phyloP scores from a whole-genome alignment of 331 rosid genomes.

The Rhamnella rubrinervis region DNA sequence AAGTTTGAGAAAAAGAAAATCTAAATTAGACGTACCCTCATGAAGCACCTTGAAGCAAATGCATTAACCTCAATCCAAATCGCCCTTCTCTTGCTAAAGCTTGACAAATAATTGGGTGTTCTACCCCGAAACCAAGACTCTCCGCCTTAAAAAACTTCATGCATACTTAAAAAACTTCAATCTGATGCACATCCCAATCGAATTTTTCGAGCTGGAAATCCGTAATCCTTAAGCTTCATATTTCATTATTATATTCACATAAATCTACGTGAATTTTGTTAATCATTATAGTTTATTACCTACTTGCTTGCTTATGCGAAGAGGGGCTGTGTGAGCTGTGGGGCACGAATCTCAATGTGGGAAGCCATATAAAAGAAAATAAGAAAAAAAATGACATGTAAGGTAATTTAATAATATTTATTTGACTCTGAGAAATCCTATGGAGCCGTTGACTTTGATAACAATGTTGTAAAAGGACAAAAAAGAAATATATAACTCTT shows the following conservation, averaged over 20 bases:
- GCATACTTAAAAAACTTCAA: not conserved
- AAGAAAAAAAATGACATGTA: not conserved
- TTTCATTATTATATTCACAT: not conserved
- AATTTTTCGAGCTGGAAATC: slow-evolving; percentile 33
- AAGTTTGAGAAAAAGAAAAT: not conserved
- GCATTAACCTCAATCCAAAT: slow-evolving; percentile 32
- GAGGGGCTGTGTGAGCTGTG: not conserved
- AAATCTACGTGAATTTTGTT: slow-evolving; percentile 12
- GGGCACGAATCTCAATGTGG: slow-evolving; percentile 36
- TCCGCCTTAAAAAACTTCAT: slow-evolving; percentile 1
- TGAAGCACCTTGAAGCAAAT: slow-evolving; percentile 21
- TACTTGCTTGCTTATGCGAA: slow-evolving; percentile 6
- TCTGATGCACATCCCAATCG: slow-evolving; percentile 6
- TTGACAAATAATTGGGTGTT: not conserved
- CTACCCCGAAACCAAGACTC: not conserved
- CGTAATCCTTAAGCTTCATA: slow-evolving; percentile 28
- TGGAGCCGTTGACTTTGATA: slow-evolving; percentile 17
- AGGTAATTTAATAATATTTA: not conserved
- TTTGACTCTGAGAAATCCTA: slow-evolving; percentile 7
- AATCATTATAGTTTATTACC: not conserved
- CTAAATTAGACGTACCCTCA: slow-evolving; percentile 23
- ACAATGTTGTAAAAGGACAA: too few species aligned
- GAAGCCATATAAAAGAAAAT: not conserved
- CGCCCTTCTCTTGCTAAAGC: slow-evolving; percentile 1
- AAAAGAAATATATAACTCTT: too few species aligned